Conservation (phyloP, 1,284 basidiomycete genomes). For the Amylostereum areolatum region DNA sequence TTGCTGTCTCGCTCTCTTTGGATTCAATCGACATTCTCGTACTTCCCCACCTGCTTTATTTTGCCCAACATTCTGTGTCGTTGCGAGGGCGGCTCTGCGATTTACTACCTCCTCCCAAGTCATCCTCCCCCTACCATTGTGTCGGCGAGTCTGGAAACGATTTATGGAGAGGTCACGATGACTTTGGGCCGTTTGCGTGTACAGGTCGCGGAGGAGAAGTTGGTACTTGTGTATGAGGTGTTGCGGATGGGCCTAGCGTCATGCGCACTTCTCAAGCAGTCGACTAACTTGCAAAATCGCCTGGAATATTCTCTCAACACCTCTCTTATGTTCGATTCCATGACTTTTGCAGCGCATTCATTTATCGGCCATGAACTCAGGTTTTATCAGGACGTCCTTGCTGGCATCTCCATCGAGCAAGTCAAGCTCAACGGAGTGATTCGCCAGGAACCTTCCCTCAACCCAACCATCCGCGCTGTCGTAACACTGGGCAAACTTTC, state of each 20-base stretch:
- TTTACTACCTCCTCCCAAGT: neutral
- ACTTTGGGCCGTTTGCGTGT: conserved; percentile 38
- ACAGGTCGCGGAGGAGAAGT: conserved; percentile 48
- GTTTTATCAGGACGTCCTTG: conserved; percentile 49
- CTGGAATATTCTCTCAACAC: conserved; percentile 39
- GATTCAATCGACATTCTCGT: conserved; percentile 43
- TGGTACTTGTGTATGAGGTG: conserved; percentile 40
- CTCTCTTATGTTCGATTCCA: conserved; percentile 39
- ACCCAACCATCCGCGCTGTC: conserved; percentile 35
- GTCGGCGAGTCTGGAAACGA: conserved; percentile 1
- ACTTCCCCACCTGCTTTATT: conserved; percentile 56
- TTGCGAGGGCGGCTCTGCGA: conserved; percentile 28
- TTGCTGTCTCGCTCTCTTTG: conserved; percentile 32
- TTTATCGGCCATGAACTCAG: conserved; percentile 29
- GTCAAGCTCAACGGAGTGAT: conserved; percentile 40
- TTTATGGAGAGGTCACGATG: conserved; percentile 22
- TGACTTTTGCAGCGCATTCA: conserved; percentile 55
- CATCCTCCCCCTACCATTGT: neutral
- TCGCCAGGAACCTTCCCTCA: conserved; percentile 36
- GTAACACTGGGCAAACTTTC: conserved; percentile 39
- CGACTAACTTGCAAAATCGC: conserved; percentile 14
- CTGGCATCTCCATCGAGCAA: conserved; percentile 43
- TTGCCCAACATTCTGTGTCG: conserved; percentile 53
- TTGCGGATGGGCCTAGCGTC: conserved; percentile 35
- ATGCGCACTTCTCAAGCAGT: conserved; percentile 30